These are phyloP conservation scores for Aureobasidium namibiae DNA, from an alignment of 2,329 filamentous ascomycete species.

Conservation along the genomic window DNA sequence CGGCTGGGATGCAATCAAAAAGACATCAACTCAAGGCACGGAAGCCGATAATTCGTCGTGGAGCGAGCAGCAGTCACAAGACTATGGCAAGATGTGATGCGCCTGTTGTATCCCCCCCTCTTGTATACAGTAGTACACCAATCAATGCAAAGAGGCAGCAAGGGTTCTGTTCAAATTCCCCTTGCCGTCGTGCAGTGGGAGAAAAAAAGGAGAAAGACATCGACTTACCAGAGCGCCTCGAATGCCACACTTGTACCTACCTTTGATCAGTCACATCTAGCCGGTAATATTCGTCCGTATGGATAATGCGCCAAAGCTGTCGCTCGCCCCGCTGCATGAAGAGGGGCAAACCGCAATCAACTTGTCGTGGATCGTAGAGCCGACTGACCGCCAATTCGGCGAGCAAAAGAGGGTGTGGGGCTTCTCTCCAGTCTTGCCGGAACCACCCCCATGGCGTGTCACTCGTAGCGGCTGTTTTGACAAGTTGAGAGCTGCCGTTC, in stretches of 20 bases:
- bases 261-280: background rate
- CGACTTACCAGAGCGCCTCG: background rate
- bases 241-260: background rate
- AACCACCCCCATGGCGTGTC: background rate
- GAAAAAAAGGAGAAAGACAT: background rate
- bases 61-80: background rate
- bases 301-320: background rate
- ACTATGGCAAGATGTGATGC: background rate
- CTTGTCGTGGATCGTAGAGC: background rate
- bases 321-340: background rate
- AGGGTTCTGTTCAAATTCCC: background rate
- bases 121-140: background rate
- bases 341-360: constrained; percentile 6
- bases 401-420: background rate
- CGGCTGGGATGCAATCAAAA: constrained; percentile 12
- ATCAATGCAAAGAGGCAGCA: background rate
- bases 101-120: background rate
- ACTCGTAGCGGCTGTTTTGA: background rate
- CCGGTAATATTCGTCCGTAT: background rate
- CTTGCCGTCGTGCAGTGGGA: background rate
- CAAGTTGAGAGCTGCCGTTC: background rate
- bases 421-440: background rate
- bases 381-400: constrained; percentile 7
- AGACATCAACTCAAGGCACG: background rate
- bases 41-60: constrained; percentile 1